Evolutionary conservation across 1,284 basidiomycete genomes (phyloP).

Genomic region (Ceratobasidium theobromae): DNA sequence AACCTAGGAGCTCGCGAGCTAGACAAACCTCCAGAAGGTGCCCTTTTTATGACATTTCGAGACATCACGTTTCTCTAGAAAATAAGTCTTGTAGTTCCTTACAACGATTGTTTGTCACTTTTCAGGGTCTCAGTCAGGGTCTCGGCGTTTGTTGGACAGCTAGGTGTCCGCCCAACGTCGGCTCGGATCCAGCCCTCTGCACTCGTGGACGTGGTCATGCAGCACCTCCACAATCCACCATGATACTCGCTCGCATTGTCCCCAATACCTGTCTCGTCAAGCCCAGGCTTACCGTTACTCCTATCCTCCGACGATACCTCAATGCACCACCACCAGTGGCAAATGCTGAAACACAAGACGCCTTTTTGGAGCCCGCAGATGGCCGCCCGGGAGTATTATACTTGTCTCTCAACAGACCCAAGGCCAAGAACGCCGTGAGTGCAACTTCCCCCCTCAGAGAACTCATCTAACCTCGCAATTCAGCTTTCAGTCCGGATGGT

Average conservation of each 20-base stretch:
- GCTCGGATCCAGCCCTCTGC: slow-evolving; percentile 12
- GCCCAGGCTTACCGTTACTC: not conserved
- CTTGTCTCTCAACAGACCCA: slow-evolving; percentile 70
- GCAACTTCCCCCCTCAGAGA: slow-evolving; percentile 66
- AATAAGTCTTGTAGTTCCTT: too few species aligned
- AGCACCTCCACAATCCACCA: not conserved
- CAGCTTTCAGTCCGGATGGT: slow-evolving; percentile 42
- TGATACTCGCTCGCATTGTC: slow-evolving; percentile 13
- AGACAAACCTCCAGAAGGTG: too few species aligned
- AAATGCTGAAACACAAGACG: slow-evolving; percentile 25
- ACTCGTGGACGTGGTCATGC: not conserved
- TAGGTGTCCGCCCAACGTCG: slow-evolving; percentile 18
- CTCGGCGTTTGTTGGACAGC: too few species aligned
- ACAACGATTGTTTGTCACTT: too few species aligned
- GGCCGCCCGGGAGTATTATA: slow-evolving; percentile 44
- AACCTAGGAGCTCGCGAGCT: not conserved
- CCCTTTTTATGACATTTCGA: too few species aligned
- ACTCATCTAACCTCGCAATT: slow-evolving; percentile 11
- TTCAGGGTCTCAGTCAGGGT: too few species aligned
- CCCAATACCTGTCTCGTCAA: not conserved
- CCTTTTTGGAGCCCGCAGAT: slow-evolving; percentile 35
- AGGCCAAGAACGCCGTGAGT: slow-evolving; percentile 89
- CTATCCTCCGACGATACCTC: slow-evolving; percentile 6
- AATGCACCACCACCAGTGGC: slow-evolving; percentile 10
- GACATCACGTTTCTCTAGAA: too few species aligned